Percentiles rank a stretch among this genome's conserved stretches.
phyloP scores from a whole-genome alignment of 371 early-diverging fungal species.

The Rozella allomycis region DNA sequence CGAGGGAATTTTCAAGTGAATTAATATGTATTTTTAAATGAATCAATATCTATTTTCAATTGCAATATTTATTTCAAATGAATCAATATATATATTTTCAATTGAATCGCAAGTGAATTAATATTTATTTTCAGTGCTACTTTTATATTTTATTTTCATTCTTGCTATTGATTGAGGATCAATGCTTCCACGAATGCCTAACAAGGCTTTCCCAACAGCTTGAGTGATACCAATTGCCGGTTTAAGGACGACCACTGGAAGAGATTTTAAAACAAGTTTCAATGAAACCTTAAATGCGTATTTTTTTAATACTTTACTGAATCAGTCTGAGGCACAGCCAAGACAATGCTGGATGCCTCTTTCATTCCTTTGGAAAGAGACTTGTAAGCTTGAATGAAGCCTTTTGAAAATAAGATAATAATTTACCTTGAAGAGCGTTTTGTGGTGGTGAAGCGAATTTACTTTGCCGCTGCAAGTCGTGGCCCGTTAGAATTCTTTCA shows the following conservation, averaged over 20 bases:
- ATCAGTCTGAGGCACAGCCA: conserved; percentile 47
- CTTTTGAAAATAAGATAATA: no score
- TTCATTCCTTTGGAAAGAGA: conserved; percentile 50
- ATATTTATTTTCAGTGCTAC: no score
- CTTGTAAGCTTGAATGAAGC: conserved; percentile 53
- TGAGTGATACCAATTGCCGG: conserved; percentile 89
- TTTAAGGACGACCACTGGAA: conserved; percentile 77
- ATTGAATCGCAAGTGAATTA: no score
- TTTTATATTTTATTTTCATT: no score
- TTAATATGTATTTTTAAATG: no score
- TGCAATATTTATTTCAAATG: no score
- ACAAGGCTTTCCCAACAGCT: conserved; percentile 70
- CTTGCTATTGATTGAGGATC: no score
- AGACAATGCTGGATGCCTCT: conserved; percentile 58
- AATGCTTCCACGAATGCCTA: conserved; percentile 68
- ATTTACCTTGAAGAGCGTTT: neutral
- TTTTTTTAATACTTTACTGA: conserved; percentile 4
- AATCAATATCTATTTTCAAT: no score
- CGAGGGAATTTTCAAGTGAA: no score
- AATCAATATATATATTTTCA: no score
- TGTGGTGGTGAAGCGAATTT: neutral
- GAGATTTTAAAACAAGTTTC: conserved; percentile 59
- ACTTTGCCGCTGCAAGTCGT: neutral
- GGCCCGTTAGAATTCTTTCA: conserved; percentile 41
- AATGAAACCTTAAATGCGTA: conserved; percentile 24